Percentiles rank a stretch among this genome's conserved stretches.
Evolutionary conservation across 148 eudicot species (phyloP).

Genomic region (Rhododendron vialii): DNA sequence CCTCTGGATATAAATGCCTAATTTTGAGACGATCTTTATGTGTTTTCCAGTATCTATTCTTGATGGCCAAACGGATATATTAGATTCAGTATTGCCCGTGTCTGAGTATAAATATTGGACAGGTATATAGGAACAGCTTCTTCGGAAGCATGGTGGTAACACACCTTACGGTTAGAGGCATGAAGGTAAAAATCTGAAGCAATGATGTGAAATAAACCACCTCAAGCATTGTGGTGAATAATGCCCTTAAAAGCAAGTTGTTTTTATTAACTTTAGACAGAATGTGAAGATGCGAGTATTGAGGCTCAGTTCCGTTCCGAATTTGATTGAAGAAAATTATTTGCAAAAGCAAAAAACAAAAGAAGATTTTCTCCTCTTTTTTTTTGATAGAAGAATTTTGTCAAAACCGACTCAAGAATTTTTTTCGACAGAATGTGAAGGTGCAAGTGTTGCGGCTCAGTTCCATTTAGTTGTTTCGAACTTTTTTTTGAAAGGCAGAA

Average conservation of each 20-base stretch:
- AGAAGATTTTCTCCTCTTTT: no score
- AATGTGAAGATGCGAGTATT: background rate
- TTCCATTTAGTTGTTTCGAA: no score
- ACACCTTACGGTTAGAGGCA: background rate
- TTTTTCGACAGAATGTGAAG: no score
- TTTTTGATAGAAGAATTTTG: no score
- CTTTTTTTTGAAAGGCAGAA: no score
- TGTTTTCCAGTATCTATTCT: background rate
- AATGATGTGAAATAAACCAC: background rate
- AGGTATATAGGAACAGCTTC: background rate
- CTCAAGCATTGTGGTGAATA: background rate
- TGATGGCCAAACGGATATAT: background rate
- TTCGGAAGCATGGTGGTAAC: background rate
- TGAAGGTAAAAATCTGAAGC: background rate
- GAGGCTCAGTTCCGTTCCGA: background rate
- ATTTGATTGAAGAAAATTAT: background rate
- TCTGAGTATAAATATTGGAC: background rate
- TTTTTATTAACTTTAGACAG: background rate
- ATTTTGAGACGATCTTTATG: background rate
- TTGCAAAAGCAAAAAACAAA: background rate
- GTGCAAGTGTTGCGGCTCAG: no score
- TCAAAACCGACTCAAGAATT: no score
- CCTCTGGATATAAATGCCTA: background rate
- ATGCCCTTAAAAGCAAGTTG: no score
- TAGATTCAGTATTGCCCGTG: background rate